Conservation (phyloP, 1,139 yeast species). For the Arxiozyma slooffiae region DNA sequence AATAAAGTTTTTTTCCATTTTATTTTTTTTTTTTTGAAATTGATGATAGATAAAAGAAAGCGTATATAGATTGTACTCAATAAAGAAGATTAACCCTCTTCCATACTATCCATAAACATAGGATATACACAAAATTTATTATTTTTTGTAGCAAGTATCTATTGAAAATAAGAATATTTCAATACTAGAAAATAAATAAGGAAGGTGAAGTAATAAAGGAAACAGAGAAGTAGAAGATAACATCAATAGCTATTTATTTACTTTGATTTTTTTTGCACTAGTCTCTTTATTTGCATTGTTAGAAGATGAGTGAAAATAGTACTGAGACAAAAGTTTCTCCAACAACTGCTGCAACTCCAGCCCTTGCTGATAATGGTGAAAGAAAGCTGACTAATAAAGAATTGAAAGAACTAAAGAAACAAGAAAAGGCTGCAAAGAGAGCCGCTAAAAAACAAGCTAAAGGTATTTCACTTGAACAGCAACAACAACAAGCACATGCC, state of each 20-base stretch:
- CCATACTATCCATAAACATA: background rate
- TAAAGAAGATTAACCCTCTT: background rate
- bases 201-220: too few relatives aligned
- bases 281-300: too few relatives aligned
- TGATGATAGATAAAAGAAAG: background rate
- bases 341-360: background rate
- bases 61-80: too few relatives aligned
- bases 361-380: constrained; percentile 8
- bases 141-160: too few relatives aligned
- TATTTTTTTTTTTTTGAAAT: too few relatives aligned
- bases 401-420: constrained; percentile 75
- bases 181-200: too few relatives aligned
- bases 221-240: background rate
- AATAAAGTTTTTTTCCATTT: too few relatives aligned
- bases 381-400: constrained; percentile 61
- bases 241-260: background rate
- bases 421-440: constrained; percentile 83
- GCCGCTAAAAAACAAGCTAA: constrained; percentile 30
- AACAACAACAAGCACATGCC: constrained; percentile 28
- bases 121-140: too few relatives aligned
- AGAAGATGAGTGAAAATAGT: background rate
- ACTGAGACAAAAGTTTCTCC: background rate
- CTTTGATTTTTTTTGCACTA: too few relatives aligned
- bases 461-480: constrained; percentile 30
- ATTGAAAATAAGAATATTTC: background rate